phyloP scores from a whole-genome alignment of 1,139 yeast species.

The Sugiyamaella sp. region DNA sequence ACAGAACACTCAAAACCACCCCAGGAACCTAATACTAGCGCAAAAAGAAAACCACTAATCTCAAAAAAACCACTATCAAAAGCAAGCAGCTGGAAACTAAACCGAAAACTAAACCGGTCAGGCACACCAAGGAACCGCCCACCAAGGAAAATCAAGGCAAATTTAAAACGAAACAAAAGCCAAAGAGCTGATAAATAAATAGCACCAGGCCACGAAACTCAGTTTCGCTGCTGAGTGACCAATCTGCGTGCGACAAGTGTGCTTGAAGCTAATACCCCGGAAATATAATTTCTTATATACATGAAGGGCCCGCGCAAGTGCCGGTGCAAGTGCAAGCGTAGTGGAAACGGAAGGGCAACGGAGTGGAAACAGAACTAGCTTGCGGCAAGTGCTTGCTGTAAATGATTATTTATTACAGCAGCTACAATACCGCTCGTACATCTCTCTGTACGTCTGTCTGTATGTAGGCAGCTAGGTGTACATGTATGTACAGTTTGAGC shows the following conservation, averaged over 20 bases:
- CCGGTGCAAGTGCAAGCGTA: background rate
- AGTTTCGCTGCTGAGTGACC: background rate
- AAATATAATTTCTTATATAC: slow-evolving; percentile 5
- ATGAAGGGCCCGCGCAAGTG: background rate
- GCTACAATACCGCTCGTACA: too few species aligned
- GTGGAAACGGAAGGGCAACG: background rate
- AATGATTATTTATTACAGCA: too few species aligned
- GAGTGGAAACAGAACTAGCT: too few species aligned
- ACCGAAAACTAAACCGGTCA: background rate
- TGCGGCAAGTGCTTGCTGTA: too few species aligned
- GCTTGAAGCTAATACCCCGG: slow-evolving; percentile 4
- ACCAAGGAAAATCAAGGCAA: background rate
- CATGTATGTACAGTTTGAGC: too few species aligned
- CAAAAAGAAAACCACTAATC: background rate
- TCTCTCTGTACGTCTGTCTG: too few species aligned
- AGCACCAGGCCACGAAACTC: background rate
- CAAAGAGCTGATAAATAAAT: background rate
- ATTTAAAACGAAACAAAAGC: background rate
- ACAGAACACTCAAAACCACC: too few species aligned
- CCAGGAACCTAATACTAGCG: too few species aligned
- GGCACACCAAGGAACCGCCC: background rate
- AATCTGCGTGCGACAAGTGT: background rate
- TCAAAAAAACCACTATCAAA: background rate
- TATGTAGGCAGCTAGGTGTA: too few species aligned
- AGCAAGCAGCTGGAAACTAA: too few species aligned